Evolutionary conservation across 2,329 filamentous ascomycete species (phyloP).

Genomic region (Cytospora paraplurivora): DNA sequence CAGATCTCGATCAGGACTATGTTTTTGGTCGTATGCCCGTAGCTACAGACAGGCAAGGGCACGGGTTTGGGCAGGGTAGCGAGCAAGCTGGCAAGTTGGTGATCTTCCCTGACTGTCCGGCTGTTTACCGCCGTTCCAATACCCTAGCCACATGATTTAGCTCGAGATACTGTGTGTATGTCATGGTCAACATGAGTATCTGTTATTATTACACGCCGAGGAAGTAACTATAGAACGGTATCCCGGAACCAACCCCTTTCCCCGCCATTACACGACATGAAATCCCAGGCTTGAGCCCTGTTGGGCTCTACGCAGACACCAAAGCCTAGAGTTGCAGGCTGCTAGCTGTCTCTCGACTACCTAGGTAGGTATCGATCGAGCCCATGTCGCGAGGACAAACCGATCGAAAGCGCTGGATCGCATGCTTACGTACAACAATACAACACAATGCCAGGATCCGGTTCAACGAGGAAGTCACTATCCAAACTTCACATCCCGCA

Average conservation of each 20-base stretch:
- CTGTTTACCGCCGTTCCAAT: not conserved
- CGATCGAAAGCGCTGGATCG: too few relatives aligned
- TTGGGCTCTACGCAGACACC: not conserved
- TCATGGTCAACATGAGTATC: not conserved
- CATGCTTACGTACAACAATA: too few relatives aligned
- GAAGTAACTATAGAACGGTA: not conserved
- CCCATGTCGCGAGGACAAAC: too few relatives aligned
- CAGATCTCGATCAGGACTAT: slow-evolving; percentile 18
- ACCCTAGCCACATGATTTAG: slow-evolving; percentile 21
- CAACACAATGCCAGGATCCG: too few relatives aligned
- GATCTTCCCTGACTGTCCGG: slow-evolving; percentile 10
- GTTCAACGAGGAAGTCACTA: too few relatives aligned
- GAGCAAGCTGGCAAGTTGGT: too few relatives aligned
- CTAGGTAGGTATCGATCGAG: too few relatives aligned
- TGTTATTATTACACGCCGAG: not conserved
- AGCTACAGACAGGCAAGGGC: slow-evolving; percentile 4
- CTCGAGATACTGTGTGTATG: slow-evolving; percentile 11
- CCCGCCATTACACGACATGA: not conserved
- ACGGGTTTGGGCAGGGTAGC: too few relatives aligned
- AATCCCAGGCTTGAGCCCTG: not conserved
- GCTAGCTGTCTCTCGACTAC: not conserved
- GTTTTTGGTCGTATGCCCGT: slow-evolving; percentile 8
- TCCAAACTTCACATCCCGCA: too few relatives aligned
- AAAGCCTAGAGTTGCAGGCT: not conserved
- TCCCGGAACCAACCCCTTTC: not conserved